These are phyloP conservation scores for Peronospora destructor DNA, from an alignment of 352 stramenopile species.

Conservation along the genomic window DNA sequence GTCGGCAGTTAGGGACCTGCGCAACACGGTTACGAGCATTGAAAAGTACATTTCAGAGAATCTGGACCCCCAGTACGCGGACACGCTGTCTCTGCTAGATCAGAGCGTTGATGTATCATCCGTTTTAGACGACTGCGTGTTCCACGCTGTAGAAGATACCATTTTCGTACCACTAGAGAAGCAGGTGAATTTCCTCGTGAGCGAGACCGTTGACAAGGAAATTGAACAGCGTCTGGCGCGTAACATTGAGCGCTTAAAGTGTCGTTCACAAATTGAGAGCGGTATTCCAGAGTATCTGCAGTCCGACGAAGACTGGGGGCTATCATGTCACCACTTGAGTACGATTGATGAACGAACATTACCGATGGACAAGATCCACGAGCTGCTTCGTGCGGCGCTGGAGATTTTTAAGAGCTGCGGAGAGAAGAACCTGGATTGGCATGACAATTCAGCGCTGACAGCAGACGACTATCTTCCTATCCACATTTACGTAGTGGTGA, in stretches of 20 bases:
- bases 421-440: constrained; percentile 73
- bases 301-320: constrained; percentile 70
- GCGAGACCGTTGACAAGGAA: constrained; percentile 49
- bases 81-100: constrained; percentile 52
- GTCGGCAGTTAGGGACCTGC: constrained; percentile 56
- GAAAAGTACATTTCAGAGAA: constrained; percentile 71
- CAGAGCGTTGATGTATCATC: constrained; percentile 48
- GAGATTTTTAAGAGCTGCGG: constrained; percentile 79
- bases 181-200: constrained; percentile 66
- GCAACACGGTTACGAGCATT: constrained; percentile 62
- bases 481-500: constrained; percentile 81
- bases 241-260: constrained; percentile 64
- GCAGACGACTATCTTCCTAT: constrained; percentile 83
- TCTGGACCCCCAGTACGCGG: constrained; percentile 55
- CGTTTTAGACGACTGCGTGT: constrained; percentile 62
- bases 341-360: constrained; percentile 78
- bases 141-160: constrained; percentile 69
- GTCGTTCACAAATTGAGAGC: constrained; percentile 58
- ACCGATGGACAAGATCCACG: constrained; percentile 73
- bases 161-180: constrained; percentile 68
- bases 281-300: constrained; percentile 72
- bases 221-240: constrained; percentile 42
- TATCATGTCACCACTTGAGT: constrained; percentile 73
- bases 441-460: constrained; percentile 63
- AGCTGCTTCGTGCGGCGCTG: constrained; percentile 62